Evolutionary conservation across 345 rosid genomes (phyloP), one percentile per base, ranked within the genome.

Genomic region (Mallotus nudiflorus): DNA sequence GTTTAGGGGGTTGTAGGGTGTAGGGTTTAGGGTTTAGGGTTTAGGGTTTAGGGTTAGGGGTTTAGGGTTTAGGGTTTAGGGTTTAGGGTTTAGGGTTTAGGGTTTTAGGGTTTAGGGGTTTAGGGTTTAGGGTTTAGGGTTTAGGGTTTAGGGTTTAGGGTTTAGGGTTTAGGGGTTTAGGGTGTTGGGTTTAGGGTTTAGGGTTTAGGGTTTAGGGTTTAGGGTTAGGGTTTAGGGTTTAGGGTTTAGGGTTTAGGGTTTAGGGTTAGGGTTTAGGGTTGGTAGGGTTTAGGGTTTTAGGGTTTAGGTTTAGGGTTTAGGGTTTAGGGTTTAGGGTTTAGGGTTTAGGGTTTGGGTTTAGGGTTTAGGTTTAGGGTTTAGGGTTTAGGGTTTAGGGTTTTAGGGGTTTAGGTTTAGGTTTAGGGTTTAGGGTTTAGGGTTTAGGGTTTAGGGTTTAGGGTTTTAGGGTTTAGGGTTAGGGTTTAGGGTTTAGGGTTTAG

Each of bases 71-170:
- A 28, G 61, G 39, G n/a, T 56, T 20, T 11, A 13, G 39, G 61
- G 37, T 56, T 14, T 27, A 14, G 39, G 39, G 19, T 56, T 29
- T 11, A 14, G 61, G 37, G n/a, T 56, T 14, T 27, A 14, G 61
- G 61, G 37, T 56, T 29, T 73, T n/a, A 39, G 33, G 76, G 42
- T 56, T 37, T 66, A 55, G 72, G 63, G 65, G n/a, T 69, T 69
- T 20, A 27, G 53, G 63, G 45, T 50, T 50, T 27, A 29, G 60
- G 42, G 46, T 67, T 52, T n/a, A 33, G 60, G 70, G 51, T 31
- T 69, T 39, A 55, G 65, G 54, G 65, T 31, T 56, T 57, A 54
- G 37, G 63, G 50, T 54, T 68, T 56, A 54, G 51, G 48, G 72
- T 37, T 53, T 40, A 54, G 52, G 63, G 65, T 10, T 55, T 27